These are phyloP conservation scores for Tetrahymena elliotti DNA, from an alignment of 73 alveolate genomes.

Conservation along the genomic window DNA sequence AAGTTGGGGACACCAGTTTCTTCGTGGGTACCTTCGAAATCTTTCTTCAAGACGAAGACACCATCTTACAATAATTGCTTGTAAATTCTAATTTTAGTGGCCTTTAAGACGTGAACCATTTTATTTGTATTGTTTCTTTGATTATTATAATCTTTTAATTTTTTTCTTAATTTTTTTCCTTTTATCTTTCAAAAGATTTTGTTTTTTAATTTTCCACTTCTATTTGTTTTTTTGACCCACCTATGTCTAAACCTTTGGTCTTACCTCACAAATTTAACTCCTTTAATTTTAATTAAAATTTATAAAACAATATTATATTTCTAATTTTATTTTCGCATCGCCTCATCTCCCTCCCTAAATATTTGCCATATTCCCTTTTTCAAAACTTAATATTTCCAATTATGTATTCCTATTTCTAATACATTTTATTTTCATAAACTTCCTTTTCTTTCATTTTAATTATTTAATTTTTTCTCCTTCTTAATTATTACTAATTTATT, in stretches of 20 bases:
- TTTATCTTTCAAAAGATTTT: not conserved
- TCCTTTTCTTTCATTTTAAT: not conserved
- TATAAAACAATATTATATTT: not conserved
- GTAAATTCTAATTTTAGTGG: conserved; percentile 73
- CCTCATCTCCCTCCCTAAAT: not conserved
- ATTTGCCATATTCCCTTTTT: not conserved
- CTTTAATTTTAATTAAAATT: not conserved
- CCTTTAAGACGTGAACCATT: conserved; percentile 84
- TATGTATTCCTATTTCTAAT: not conserved
- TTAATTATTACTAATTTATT: not conserved
- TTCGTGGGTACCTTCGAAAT: conserved; percentile 59
- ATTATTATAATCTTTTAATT: not conserved
- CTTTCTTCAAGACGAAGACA: conserved; percentile 81
- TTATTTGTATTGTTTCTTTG: conserved; percentile 1
- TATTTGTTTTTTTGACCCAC: not conserved
- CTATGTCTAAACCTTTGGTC: not conserved
- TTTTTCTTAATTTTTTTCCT: not conserved
- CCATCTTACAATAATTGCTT: conserved; percentile 77
- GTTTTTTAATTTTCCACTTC: not conserved
- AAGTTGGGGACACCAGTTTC: conserved; percentile 75
- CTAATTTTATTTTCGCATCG: not conserved
- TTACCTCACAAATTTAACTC: not conserved
- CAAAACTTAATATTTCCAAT: not conserved
- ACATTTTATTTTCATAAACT: not conserved
- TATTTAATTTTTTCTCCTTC: not conserved